These are phyloP conservation scores for Erucastrum elatum DNA, from an alignment of 345 rosid genomes.

Conservation along the genomic window DNA sequence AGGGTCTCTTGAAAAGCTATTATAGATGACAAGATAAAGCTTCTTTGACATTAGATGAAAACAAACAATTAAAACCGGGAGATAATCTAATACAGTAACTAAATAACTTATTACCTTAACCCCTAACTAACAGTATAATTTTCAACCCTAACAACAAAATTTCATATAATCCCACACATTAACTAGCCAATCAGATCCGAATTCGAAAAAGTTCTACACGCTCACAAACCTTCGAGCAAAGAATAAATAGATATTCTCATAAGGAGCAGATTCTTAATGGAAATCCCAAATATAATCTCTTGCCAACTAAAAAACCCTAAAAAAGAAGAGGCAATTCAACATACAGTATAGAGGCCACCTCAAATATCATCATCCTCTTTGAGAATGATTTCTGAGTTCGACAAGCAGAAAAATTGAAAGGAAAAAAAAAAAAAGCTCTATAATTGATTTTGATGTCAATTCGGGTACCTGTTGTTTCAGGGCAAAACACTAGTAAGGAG, in stretches of 20 bases:
- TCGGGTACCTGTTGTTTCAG: conserved; percentile 7
- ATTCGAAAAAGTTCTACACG: neutral
- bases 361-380: neutral
- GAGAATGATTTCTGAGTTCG: conserved; percentile 1
- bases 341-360: neutral
- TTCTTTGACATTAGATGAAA: neutral
- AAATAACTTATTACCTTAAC: neutral
- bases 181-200: conserved; percentile 18
- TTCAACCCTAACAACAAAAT: neutral
- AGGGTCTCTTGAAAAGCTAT: neutral
- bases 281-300: neutral
- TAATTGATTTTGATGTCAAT: conserved; percentile 17
- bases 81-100: neutral
- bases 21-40: neutral
- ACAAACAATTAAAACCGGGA: neutral
- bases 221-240: neutral
- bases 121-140: neutral
- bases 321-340: neutral
- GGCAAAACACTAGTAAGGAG: conserved; percentile 1
- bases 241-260: neutral
- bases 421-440: neutral
- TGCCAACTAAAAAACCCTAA: neutral
- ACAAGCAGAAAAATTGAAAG: neutral
- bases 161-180: neutral
- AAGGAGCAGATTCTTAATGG: neutral